These are phyloP conservation scores for Aspergillus steynii DNA, from an alignment of 495 filamentous ascomycete genomes.

Conservation along the genomic window DNA sequence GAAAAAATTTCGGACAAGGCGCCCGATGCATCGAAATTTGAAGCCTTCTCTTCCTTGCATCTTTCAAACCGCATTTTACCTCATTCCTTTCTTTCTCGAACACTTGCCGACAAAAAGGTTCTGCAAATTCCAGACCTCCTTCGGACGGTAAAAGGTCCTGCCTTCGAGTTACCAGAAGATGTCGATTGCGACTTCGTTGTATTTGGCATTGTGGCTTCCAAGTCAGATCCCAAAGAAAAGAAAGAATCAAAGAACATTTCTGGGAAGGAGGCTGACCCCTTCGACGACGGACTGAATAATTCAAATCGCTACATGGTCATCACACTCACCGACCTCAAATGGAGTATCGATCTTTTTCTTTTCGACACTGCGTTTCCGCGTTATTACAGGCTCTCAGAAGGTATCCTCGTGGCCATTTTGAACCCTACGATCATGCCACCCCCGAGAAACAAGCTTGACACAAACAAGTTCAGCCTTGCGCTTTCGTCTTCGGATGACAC, in stretches of 20 bases:
- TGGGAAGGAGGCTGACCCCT: constrained; percentile 44
- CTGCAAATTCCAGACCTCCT: constrained; percentile 82
- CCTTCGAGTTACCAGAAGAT: constrained; percentile 85
- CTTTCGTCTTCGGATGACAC: constrained; percentile 83
- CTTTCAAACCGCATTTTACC: constrained; percentile 85
- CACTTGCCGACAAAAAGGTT: constrained; percentile 71
- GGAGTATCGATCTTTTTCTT: constrained; percentile 87
- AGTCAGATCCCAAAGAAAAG: constrained; percentile 75
- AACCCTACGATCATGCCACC: constrained; percentile 92
- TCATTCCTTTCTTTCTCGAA: constrained; percentile 73
- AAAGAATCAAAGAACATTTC: constrained; percentile 51
- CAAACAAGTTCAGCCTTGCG: constrained; percentile 78
- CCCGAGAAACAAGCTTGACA: constrained; percentile 65
- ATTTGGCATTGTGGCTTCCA: constrained; percentile 81
- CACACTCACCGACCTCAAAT: constrained; percentile 82
- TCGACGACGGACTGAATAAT: constrained; percentile 56
- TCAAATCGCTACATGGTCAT: constrained; percentile 88
- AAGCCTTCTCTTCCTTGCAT: constrained; percentile 82
- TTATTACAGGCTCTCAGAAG: constrained; percentile 85
- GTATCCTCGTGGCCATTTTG: constrained; percentile 88
- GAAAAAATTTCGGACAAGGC: constrained; percentile 20
- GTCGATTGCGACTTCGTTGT: constrained; percentile 84
- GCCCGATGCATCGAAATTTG: constrained; percentile 59
- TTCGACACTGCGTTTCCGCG: constrained; percentile 88
- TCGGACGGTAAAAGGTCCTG: constrained; percentile 74